Evolutionary conservation across 2,329 filamentous ascomycete genomes (phyloP).

Genomic region (Aspergillus sp.): DNA sequence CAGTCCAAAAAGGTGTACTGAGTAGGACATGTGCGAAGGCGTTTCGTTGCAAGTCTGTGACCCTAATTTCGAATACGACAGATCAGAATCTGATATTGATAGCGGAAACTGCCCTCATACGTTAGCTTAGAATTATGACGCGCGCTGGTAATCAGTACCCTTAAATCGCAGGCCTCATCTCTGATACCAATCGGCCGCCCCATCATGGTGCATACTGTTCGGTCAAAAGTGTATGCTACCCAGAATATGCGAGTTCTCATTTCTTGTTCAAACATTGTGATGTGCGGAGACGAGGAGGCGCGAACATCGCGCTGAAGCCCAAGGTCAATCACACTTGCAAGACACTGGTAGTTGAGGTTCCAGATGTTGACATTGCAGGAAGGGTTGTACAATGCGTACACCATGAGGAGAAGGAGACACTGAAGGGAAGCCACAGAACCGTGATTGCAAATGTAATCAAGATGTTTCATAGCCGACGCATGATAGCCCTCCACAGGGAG

Average conservation of each 20-base stretch:
- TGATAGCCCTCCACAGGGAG: constrained; percentile 57
- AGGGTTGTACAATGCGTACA: constrained; percentile 58
- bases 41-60: constrained; percentile 20
- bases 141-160: constrained; percentile 39
- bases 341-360: constrained; percentile 61
- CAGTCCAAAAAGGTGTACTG: constrained; percentile 54
- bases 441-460: constrained; percentile 54
- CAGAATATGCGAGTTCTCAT: constrained; percentile 62
- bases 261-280: constrained; percentile 57
- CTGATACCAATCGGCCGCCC: constrained; percentile 59
- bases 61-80: background rate
- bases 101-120: constrained; percentile 25
- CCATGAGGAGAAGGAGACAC: constrained; percentile 47
- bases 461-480: constrained; percentile 52
- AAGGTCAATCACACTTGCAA: constrained; percentile 56
- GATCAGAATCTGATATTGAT: constrained; percentile 18
- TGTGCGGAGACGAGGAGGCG: constrained; percentile 37
- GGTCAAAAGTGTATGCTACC: constrained; percentile 58
- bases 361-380: constrained; percentile 56
- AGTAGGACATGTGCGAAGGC: constrained; percentile 45
- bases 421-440: constrained; percentile 57
- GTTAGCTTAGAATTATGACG: background rate
- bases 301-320: constrained; percentile 58
- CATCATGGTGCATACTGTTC: constrained; percentile 60
- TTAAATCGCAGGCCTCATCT: constrained; percentile 60